Evolutionary conservation across 257 asterid species (phyloP).

Genomic region (Buddleja alternifolia): DNA sequence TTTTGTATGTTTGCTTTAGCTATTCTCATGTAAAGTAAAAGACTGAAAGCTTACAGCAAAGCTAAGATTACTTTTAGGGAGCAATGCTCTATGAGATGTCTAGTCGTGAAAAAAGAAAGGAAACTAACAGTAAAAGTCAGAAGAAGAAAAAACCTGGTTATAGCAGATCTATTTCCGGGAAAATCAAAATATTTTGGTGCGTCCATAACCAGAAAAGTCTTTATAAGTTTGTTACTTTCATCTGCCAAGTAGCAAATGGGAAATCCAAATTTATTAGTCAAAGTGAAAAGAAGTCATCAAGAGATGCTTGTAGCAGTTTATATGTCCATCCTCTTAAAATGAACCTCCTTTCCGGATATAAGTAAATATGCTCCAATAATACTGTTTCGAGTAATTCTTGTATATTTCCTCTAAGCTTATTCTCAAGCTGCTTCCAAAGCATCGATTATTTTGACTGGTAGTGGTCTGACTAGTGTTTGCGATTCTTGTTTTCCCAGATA

Average conservation of each 20-base stretch:
- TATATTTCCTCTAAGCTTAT: too few species aligned
- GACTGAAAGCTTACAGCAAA: background rate
- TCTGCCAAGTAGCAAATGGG: background rate
- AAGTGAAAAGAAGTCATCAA: background rate
- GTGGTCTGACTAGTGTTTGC: too few species aligned
- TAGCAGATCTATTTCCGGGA: background rate
- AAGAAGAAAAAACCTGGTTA: background rate
- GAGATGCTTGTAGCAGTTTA: background rate
- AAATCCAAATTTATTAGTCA: background rate
- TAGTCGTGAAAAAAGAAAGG: background rate
- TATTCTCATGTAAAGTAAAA: too few species aligned
- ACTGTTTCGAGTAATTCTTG: background rate
- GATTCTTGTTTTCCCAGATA: too few species aligned
- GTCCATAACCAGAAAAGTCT: conserved; percentile 9
- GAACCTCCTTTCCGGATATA: background rate
- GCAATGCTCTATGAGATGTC: background rate
- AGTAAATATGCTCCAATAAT: background rate
- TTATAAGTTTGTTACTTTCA: background rate
- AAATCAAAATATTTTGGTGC: too few species aligned
- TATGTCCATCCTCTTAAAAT: background rate
- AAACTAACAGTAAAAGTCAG: background rate
- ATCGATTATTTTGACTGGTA: too few species aligned
- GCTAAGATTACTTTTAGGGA: background rate
- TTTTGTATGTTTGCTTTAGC: too few species aligned
- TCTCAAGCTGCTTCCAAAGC: too few species aligned